Evolutionary conservation across 225 moss, liverwort and hornwort genomes (phyloP).

Genomic region (Thuidium tamariscinum): DNA sequence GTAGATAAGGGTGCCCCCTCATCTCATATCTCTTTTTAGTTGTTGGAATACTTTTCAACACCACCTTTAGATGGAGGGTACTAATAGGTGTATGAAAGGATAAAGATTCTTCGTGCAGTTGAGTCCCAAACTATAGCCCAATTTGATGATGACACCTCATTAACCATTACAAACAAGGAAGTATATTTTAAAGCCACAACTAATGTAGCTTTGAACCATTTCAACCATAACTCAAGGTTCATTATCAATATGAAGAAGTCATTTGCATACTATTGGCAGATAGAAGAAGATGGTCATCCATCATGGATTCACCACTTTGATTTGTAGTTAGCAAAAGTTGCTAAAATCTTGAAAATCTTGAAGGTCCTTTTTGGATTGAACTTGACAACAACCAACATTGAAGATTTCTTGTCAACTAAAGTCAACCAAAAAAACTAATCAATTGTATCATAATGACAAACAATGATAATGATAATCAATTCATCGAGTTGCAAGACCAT

Average conservation of each 20-base stretch:
- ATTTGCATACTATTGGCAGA: rapidly evolving
- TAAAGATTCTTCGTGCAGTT: background rate
- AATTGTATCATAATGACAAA: background rate
- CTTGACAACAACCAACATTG: background rate
- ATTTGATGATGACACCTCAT: background rate
- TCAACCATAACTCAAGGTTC: rapidly evolving
- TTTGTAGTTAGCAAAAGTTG: rapidly evolving
- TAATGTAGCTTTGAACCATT: background rate
- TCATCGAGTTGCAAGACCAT: background rate
- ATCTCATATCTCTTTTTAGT: background rate
- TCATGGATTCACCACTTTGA: background rate
- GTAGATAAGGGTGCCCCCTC: rapidly evolving
- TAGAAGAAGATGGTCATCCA: rapidly evolving
- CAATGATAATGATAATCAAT: background rate
- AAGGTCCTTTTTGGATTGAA: rapidly evolving
- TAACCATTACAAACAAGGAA: background rate
- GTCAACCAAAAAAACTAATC: background rate
- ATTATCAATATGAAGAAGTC: background rate
- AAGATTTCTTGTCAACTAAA: background rate
- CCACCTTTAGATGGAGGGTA: background rate
- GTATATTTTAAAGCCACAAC: rapidly evolving
- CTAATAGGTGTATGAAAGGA: background rate
- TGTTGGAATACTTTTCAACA: background rate
- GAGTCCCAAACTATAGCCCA: background rate
- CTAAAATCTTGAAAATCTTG: background rate